Evolutionary conservation across 768 basidiomycete species (phyloP).

Genomic region (Naematelia aurantialba): DNA sequence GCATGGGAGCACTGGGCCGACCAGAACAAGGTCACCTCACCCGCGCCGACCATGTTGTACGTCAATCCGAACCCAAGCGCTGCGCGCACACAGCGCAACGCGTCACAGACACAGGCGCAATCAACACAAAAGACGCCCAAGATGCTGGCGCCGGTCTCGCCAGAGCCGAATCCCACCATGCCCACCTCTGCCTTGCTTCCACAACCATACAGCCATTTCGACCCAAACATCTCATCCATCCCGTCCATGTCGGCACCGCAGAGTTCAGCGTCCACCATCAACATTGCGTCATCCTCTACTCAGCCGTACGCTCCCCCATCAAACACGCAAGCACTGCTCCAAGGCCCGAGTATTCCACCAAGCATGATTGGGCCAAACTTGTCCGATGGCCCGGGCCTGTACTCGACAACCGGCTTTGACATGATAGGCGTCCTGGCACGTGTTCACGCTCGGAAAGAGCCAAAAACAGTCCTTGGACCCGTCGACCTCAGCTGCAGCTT

Average conservation of each 20-base stretch:
- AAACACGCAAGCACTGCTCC: slow-evolving; percentile 25
- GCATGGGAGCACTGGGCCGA: neutral
- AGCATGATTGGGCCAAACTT: slow-evolving; percentile 18
- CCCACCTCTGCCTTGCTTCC: slow-evolving; percentile 12
- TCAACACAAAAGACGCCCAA: neutral
- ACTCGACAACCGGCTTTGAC: slow-evolving; percentile 89
- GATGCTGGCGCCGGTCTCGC: neutral
- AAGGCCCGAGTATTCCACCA: slow-evolving; percentile 24
- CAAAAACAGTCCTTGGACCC: slow-evolving; percentile 74
- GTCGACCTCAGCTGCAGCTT: slow-evolving; percentile 92
- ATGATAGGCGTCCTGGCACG: slow-evolving; percentile 74
- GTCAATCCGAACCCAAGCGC: slow-evolving; percentile 15
- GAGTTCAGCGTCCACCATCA: slow-evolving; percentile 16
- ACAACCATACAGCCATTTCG: neutral
- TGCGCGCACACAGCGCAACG: neutral
- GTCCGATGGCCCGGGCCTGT: slow-evolving; percentile 57
- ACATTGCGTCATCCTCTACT: slow-evolving; percentile 38
- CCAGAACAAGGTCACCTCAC: neutral
- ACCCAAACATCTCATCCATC: slow-evolving; percentile 1
- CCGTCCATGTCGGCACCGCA: slow-evolving; percentile 3
- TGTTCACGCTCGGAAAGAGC: slow-evolving; percentile 69
- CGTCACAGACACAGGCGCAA: neutral
- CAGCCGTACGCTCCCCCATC: slow-evolving; percentile 39
- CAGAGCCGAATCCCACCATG: slow-evolving; percentile 5
- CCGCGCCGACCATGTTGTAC: slow-evolving; percentile 6